A percentile compares a stretch with the other conserved stretches of the same genome.
Evolutionary conservation across 768 basidiomycete species (phyloP).

Genomic region (Amanita pallidorosea): DNA sequence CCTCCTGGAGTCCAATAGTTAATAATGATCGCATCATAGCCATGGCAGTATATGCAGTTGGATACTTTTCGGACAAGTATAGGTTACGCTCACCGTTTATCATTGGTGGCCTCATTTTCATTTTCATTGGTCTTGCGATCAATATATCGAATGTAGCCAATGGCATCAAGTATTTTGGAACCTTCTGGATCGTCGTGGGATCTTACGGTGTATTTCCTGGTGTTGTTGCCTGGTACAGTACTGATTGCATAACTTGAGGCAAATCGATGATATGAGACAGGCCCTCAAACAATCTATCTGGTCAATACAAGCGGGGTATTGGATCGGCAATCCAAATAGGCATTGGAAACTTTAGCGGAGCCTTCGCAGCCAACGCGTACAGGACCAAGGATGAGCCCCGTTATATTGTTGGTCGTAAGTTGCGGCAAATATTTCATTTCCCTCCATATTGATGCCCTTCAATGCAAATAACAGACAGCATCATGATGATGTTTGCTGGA

Average conservation of each 20-base stretch:
- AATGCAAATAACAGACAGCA: neutral
- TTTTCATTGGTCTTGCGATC: neutral
- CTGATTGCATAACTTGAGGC: neutral
- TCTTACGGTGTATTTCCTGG: conserved; percentile 51
- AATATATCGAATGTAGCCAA: conserved; percentile 1
- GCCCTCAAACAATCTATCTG: conserved; percentile 56
- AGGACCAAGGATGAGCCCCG: conserved; percentile 47
- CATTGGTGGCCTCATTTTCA: neutral
- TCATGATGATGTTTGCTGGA: conserved; percentile 15
- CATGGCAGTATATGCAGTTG: conserved; percentile 41
- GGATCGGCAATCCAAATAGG: conserved; percentile 62
- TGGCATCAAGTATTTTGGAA: conserved; percentile 64
- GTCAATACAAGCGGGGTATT: conserved; percentile 61
- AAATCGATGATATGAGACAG: conserved; percentile 17
- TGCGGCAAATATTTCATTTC: conserved; percentile 17
- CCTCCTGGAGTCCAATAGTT: neutral
- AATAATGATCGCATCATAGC: neutral
- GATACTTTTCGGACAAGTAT: conserved; percentile 47
- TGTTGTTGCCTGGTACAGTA: conserved; percentile 44
- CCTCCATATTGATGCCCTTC: conserved; percentile 29
- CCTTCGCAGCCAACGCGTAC: conserved; percentile 56
- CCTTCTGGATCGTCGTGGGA: conserved; percentile 59
- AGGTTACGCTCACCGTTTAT: conserved; percentile 15
- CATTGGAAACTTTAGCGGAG: conserved; percentile 56
- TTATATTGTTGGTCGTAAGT: conserved; percentile 53